These are phyloP conservation scores for Thalassiosira exigua DNA, from an alignment of 352 stramenopile genomes.

Conservation along the genomic window DNA sequence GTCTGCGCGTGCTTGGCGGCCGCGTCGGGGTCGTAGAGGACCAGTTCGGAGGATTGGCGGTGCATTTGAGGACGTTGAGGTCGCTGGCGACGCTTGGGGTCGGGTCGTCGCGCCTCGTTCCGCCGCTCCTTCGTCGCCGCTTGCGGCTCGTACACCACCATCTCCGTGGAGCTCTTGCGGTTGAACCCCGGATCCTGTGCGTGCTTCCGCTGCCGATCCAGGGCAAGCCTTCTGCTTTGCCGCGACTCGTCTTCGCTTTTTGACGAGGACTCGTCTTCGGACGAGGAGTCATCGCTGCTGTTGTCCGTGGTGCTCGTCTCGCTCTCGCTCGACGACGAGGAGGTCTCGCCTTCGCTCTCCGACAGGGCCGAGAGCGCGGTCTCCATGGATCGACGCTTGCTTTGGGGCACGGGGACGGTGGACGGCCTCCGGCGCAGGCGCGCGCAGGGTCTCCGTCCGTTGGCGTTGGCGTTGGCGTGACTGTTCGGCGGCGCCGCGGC, in stretches of 20 bases:
- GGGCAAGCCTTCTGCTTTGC: not conserved
- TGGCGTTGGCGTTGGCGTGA: not conserved
- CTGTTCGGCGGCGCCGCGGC: not conserved
- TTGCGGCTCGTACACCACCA: not conserved
- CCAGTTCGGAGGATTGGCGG: too few species aligned
- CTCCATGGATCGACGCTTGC: not conserved
- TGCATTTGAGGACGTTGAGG: too few species aligned
- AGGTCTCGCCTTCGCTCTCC: conserved; percentile 16
- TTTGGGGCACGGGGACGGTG: conserved; percentile 10
- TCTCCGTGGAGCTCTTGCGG: not conserved
- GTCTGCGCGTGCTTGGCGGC: too few species aligned
- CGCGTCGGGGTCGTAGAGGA: conserved; percentile 12
- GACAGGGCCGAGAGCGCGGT: conserved; percentile 4
- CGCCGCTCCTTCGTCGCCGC: not conserved
- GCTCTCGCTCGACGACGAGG: too few species aligned
- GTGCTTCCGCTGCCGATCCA: not conserved
- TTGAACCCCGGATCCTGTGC: not conserved
- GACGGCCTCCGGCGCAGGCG: conserved; percentile 18
- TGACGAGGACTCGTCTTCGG: conserved; percentile 2
- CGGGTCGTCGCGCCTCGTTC: not conserved
- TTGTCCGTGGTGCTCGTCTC: conserved; percentile 10
- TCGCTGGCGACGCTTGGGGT: not conserved
- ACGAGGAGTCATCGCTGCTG: conserved; percentile 23
- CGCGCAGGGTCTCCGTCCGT: not conserved
- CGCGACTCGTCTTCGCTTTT: conserved; percentile 1